These are phyloP conservation scores for Ogataea pignaliae DNA, from an alignment of 805 yeast species.

Conservation along the genomic window DNA sequence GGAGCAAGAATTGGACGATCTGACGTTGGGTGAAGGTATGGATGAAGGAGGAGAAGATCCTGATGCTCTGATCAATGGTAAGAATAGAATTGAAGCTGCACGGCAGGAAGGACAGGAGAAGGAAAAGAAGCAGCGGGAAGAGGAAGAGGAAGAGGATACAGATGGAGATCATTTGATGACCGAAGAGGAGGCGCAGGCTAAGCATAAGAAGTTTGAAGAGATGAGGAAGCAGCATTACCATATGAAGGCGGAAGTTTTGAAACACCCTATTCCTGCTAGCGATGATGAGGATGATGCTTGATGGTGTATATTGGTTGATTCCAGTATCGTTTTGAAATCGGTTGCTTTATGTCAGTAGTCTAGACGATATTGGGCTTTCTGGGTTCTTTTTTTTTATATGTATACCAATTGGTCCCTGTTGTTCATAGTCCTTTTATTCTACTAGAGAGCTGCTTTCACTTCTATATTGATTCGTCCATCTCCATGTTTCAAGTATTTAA, in stretches of 20 bases:
- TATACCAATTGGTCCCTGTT: no score
- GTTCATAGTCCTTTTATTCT: no score
- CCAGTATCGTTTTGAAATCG: no score
- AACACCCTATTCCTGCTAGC: conserved; percentile 33
- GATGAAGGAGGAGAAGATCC: conserved; percentile 14
- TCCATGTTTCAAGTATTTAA: no score
- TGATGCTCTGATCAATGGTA: conserved; percentile 3
- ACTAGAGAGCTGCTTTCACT: no score
- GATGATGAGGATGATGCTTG: conserved; percentile 28
- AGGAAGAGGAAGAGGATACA: conserved; percentile 25
- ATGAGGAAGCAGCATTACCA: conserved; percentile 79
- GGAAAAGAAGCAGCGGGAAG: conserved; percentile 27
- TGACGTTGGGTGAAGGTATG: conserved; percentile 33
- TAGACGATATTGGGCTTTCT: no score
- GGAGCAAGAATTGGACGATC: conserved; percentile 11
- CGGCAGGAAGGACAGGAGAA: conserved; percentile 15
- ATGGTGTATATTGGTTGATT: no score
- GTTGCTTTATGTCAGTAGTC: no score
- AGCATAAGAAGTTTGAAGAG: conserved; percentile 67
- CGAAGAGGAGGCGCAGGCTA: conserved; percentile 49
- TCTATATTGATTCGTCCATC: no score
- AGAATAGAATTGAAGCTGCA: conserved; percentile 18
- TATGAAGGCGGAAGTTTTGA: conserved; percentile 45
- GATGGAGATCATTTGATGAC: conserved; percentile 36
- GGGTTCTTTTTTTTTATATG: no score